Percentiles rank a stretch among this genome's conserved stretches.
phyloP scores from a whole-genome alignment of 345 rosid genomes.

The Eucalyptus viminalis region DNA sequence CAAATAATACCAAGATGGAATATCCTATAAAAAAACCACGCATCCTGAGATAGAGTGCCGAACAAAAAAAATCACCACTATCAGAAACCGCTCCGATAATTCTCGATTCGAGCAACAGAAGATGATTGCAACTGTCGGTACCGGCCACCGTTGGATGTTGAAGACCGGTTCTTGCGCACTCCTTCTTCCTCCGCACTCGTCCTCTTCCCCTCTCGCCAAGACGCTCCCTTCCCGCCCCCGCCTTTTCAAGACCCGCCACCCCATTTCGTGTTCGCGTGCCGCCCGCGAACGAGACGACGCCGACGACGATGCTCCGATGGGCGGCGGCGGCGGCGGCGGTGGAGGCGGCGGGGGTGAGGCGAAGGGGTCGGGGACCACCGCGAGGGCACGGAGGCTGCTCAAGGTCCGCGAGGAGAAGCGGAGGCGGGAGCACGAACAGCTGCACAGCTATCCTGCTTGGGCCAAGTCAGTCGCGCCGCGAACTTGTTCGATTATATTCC shows the following conservation, averaged over 20 bases:
- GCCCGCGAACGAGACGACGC: background rate
- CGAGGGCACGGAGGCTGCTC: slow-evolving; percentile 75
- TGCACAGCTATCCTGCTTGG: slow-evolving; percentile 79
- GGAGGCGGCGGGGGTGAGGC: background rate
- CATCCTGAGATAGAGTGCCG: background rate
- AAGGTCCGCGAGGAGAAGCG: slow-evolving; percentile 81
- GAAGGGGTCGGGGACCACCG: slow-evolving; percentile 74
- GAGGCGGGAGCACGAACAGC: slow-evolving; percentile 65
- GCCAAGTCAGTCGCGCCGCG: slow-evolving; percentile 34
- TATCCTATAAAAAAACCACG: background rate
- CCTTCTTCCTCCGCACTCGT: background rate
- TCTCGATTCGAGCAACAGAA: background rate
- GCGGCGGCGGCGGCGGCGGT: background rate
- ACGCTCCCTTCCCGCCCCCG: background rate
- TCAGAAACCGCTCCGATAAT: background rate
- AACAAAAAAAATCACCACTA: background rate
- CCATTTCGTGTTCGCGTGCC: background rate
- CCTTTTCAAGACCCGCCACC: background rate
- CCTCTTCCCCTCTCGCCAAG: background rate
- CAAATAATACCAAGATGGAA: background rate
- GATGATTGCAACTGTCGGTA: background rate
- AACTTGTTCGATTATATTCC: background rate
- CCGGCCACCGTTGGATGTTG: background rate
- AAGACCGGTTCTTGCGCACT: background rate
- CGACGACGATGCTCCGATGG: background rate